Conservation (phyloP, 2,329 filamentous ascomycete genomes). For the Trichoderma koningii region DNA sequence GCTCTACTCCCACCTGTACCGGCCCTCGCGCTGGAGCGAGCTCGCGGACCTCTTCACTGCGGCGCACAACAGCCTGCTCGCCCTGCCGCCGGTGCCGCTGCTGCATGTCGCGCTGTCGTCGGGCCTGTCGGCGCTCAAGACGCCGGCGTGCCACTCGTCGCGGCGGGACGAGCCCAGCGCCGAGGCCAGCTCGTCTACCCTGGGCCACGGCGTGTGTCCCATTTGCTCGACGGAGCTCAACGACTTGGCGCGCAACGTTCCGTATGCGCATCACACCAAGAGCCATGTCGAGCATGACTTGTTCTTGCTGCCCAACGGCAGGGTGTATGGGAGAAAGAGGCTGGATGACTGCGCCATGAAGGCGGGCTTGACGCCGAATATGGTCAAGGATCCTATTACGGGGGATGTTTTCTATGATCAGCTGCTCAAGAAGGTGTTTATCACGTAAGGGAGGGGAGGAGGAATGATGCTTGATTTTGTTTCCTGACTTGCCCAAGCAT, state of each 20-base stretch:
- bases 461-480: no score
- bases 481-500: background rate
- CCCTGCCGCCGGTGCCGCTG: conserved; percentile 77
- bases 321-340: conserved; percentile 77
- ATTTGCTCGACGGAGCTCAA: conserved; percentile 97
- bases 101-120: conserved; percentile 89
- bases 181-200: conserved; percentile 38
- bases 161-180: conserved; percentile 46
- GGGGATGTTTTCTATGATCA: conserved; percentile 65
- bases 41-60: conserved; percentile 79
- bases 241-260: conserved; percentile 81
- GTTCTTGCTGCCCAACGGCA: conserved; percentile 81
- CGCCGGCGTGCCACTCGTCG: conserved; percentile 82
- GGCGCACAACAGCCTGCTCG: conserved; percentile 84
- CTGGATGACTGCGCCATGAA: conserved; percentile 79
- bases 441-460: conserved; percentile 59
- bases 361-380: conserved; percentile 65
- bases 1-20: conserved; percentile 65
- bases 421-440: conserved; percentile 83
- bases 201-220: conserved; percentile 79
- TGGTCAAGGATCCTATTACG: conserved; percentile 77
- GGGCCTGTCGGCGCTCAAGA: conserved; percentile 92
- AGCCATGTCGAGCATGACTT: conserved; percentile 88
- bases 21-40: conserved; percentile 68
- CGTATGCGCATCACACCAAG: conserved; percentile 93